Percentiles rank a stretch among this genome's conserved stretches.
phyloP scores from a whole-genome alignment of 2,329 filamentous ascomycete species.

The Chlorencoelia australis region DNA sequence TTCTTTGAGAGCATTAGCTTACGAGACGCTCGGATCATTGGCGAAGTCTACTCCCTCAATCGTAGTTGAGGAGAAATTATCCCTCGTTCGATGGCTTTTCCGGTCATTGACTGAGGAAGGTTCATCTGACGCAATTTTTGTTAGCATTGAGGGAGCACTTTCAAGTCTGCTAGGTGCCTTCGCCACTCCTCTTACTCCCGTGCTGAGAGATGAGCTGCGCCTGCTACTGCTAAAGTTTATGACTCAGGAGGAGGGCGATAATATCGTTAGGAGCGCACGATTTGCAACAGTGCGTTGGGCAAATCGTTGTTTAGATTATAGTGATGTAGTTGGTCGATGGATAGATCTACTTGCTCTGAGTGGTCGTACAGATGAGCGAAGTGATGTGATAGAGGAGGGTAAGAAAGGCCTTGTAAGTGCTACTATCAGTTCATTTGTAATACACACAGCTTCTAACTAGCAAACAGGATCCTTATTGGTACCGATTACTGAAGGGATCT shows the following conservation, averaged over 20 bases:
- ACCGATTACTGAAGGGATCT: constrained; percentile 47
- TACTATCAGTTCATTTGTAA: constrained; percentile 30
- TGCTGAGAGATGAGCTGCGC: constrained; percentile 21
- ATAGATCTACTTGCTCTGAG: constrained; percentile 76
- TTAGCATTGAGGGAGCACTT: constrained; percentile 83
- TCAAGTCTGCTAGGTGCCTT: constrained; percentile 64
- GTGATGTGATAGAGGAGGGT: constrained; percentile 83
- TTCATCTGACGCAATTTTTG: constrained; percentile 60
- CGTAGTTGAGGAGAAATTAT: constrained; percentile 39
- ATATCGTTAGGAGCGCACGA: constrained; percentile 61
- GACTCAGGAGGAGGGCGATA: constrained; percentile 37
- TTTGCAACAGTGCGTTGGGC: constrained; percentile 82
- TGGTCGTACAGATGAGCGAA: constrained; percentile 55
- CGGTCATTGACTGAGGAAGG: constrained; percentile 71
- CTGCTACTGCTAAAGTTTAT: constrained; percentile 61
- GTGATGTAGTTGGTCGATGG: constrained; percentile 72
- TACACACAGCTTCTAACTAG: constrained; percentile 11
- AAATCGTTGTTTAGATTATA: constrained; percentile 75
- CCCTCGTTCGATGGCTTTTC: constrained; percentile 68
- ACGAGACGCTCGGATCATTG: constrained; percentile 82
- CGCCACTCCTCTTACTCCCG: constrained; percentile 28
- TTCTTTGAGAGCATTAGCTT: constrained; percentile 66
- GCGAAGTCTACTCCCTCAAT: constrained; percentile 54
- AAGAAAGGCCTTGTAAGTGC: constrained; percentile 72
- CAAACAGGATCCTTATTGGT: constrained; percentile 60